These are phyloP conservation scores for Psilocybe subaeruginosa DNA, from an alignment of 768 basidiomycete species.

Conservation along the genomic window DNA sequence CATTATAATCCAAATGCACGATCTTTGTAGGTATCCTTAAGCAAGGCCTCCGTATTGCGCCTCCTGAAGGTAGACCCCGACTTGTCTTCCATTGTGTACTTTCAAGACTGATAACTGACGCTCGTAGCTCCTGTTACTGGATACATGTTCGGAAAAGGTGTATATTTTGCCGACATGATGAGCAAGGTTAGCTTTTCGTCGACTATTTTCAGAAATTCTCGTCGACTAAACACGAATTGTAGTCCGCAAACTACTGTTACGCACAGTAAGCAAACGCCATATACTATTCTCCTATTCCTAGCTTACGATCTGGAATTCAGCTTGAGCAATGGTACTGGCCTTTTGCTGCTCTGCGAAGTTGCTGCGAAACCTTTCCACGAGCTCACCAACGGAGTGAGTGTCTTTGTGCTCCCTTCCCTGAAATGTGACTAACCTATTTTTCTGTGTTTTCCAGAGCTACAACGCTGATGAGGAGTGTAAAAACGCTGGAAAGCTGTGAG, in stretches of 20 bases:
- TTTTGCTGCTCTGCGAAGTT: slow-evolving; percentile 13
- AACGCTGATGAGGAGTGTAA: slow-evolving; percentile 10
- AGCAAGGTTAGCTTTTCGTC: slow-evolving; percentile 2
- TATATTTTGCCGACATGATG: slow-evolving; percentile 18
- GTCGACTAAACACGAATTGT: neutral
- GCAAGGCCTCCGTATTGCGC: slow-evolving; percentile 15
- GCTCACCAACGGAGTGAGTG: slow-evolving; percentile 1
- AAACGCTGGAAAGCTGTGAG: slow-evolving; percentile 8
- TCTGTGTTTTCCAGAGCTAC: neutral
- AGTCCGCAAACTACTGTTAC: neutral
- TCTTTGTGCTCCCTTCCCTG: neutral
- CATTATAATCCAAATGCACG: neutral
- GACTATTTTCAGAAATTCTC: neutral
- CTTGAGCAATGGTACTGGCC: slow-evolving; percentile 10
- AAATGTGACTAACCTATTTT: neutral
- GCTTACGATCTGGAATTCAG: neutral
- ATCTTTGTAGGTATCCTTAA: slow-evolving; percentile 11
- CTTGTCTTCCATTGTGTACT: neutral
- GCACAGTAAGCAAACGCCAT: neutral
- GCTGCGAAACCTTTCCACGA: slow-evolving; percentile 14
- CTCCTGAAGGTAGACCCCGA: slow-evolving; percentile 9
- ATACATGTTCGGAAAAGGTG: slow-evolving; percentile 17
- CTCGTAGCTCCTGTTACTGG: slow-evolving; percentile 9
- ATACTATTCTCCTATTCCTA: no score
- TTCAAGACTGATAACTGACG: neutral